A percentile compares a stretch with the other conserved stretches of the same genome.
Evolutionary conservation across 371 early-diverging fungal species (phyloP).

Genomic region (Actinomortierella ambigua): DNA sequence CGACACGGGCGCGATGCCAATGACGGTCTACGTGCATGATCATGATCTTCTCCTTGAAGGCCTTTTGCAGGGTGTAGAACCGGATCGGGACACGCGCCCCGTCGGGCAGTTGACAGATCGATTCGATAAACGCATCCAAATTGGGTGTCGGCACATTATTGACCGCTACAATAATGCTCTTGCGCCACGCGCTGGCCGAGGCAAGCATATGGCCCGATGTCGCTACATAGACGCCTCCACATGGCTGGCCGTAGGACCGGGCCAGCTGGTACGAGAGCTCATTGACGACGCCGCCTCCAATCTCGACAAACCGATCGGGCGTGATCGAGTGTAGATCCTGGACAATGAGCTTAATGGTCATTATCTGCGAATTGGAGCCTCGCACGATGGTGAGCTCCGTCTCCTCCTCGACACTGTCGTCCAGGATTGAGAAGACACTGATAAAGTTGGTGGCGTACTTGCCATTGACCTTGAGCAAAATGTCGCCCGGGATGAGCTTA

Average conservation of each 20-base stretch:
- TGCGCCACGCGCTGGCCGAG: constrained; percentile 61
- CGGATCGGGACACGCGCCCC: constrained; percentile 82
- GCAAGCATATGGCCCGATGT: constrained; percentile 73
- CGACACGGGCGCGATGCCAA: constrained; percentile 82
- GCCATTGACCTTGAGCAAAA: constrained; percentile 66
- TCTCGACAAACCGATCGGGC: constrained; percentile 74
- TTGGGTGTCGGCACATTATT: constrained; percentile 74
- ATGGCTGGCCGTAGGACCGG: constrained; percentile 70
- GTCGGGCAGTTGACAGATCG: constrained; percentile 69
- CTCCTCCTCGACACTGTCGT: constrained; percentile 66
- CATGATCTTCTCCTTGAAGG: constrained; percentile 72
- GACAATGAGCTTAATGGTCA: constrained; percentile 53
- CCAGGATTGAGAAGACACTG: constrained; percentile 67
- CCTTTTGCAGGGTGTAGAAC: constrained; percentile 68
- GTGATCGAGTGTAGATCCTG: constrained; percentile 82
- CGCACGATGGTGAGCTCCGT: constrained; percentile 72
- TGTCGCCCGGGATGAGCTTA: constrained; percentile 76
- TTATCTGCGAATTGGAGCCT: constrained; percentile 58
- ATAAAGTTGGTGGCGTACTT: constrained; percentile 67
- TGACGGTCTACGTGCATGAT: constrained; percentile 81
- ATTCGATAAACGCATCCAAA: constrained; percentile 77
- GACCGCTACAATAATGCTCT: constrained; percentile 67
- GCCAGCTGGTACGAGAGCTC: constrained; percentile 89
- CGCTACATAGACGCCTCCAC: constrained; percentile 83
- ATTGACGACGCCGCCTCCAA: constrained; percentile 87